A percentile compares a stretch with the other conserved stretches of the same genome.
Evolutionary conservation across 352 stramenopile species (phyloP).

Genomic region (Phytopythium sindhum): DNA sequence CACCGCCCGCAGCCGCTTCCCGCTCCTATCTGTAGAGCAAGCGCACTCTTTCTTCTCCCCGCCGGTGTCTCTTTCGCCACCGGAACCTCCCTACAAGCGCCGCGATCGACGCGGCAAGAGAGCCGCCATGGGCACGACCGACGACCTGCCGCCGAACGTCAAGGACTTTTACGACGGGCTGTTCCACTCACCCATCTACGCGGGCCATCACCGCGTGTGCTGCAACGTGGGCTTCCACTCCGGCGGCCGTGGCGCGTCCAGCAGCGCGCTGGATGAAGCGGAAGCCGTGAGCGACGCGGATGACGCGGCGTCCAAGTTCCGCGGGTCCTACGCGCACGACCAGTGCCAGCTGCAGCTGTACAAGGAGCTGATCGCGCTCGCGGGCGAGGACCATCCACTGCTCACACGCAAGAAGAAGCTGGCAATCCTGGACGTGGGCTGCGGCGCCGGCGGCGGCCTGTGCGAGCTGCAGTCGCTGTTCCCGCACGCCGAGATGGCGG

Average conservation of each 20-base stretch:
- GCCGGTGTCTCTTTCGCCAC: background rate
- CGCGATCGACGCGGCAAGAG: background rate
- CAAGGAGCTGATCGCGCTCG: constrained; percentile 41
- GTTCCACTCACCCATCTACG: constrained; percentile 68
- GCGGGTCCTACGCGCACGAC: constrained; percentile 31
- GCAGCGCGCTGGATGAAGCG: constrained; percentile 11
- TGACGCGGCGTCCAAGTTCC: constrained; percentile 21
- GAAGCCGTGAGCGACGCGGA: constrained; percentile 9
- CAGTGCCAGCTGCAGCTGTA: constrained; percentile 59
- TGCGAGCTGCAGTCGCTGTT: constrained; percentile 59
- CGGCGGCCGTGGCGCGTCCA: constrained; percentile 14
- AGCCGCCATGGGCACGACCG: constrained; percentile 5
- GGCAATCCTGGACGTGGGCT: constrained; percentile 62
- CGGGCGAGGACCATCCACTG: constrained; percentile 21
- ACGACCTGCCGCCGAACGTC: constrained; percentile 26
- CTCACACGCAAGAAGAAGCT: constrained; percentile 19
- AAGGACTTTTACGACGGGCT: constrained; percentile 75
- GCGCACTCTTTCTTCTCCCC: background rate
- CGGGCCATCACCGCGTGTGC: constrained; percentile 56
- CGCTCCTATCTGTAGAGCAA: background rate
- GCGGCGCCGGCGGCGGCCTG: constrained; percentile 58
- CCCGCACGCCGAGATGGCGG: constrained; percentile 43
- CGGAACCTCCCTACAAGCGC: background rate
- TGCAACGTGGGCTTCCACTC: constrained; percentile 69
- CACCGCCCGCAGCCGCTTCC: too few relatives aligned